These are phyloP conservation scores for Lyophyllum atratum DNA, from an alignment of 768 basidiomycete genomes.

Conservation along the genomic window DNA sequence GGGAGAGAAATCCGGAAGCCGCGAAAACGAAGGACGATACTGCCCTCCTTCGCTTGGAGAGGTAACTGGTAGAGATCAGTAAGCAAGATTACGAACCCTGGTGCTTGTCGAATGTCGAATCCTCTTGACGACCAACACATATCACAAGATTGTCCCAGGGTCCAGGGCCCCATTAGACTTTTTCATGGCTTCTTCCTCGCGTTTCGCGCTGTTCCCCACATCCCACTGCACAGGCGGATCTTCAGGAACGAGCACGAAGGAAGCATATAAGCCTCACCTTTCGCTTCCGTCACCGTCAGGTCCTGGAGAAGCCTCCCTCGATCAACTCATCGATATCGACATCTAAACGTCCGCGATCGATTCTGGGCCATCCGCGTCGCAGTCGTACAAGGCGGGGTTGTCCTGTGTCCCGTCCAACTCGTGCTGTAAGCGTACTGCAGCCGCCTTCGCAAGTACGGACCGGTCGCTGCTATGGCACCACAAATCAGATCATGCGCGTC, in stretches of 20 bases:
- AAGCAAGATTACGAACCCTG: background rate
- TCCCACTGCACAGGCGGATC: background rate
- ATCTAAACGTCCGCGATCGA: background rate
- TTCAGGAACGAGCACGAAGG: background rate
- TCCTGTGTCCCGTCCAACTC: background rate
- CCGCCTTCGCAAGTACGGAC: background rate
- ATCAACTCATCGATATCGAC: background rate
- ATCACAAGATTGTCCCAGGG: background rate
- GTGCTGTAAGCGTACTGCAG: background rate
- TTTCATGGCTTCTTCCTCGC: background rate
- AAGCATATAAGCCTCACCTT: background rate
- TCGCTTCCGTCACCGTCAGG: background rate
- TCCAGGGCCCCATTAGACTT: background rate
- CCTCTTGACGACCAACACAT: background rate
- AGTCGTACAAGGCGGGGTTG: background rate
- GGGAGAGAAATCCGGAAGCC: too few relatives aligned
- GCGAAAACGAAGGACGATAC: too few relatives aligned
- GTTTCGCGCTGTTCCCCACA: background rate
- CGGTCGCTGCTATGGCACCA: background rate
- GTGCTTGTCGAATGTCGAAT: background rate
- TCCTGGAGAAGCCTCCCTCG: background rate
- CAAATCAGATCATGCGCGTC: background rate
- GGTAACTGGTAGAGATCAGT: background rate
- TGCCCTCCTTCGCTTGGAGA: too few relatives aligned
- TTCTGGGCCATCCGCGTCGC: background rate